Base-by-base conservation (phyloP, 1,284 basidiomycete species). In the Puccinia horiana region DNA sequence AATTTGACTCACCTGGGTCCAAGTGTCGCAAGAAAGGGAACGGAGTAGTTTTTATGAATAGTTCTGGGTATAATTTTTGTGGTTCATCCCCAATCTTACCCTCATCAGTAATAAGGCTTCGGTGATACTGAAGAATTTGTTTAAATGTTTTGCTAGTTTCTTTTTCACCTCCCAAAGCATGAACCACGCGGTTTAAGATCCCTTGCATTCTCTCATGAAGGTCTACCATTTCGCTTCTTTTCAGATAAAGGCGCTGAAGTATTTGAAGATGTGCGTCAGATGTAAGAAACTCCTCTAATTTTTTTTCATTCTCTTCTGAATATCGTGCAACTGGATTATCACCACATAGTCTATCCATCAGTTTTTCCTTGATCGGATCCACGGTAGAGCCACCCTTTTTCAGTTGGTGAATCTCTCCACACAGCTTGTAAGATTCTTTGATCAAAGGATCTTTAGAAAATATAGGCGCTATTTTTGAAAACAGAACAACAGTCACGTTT, bases 381-480 rank as follows among this genome's bases (percentile, higher is more conserved):
- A n/a, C 9, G 37, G 63, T n/a, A 35, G 32, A 1, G 1, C 18
- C 16, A 23, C 2, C 18, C 18, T 65, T 42, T 26, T 20, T 65
- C 32, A 65, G 18, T 32, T 23, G 4, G 0, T 65, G 23, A 42
- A 65, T 65, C 2, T 65, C 63, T n/a, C 23, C 44, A 9, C 69
- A 42, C 20, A 72, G 5, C 1, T 8, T 35, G 26, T 72, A 72
- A 16, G 69, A 47, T 72, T 72, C 8, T 40, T 44, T 23, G 26
- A 72, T n/a, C 18, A 72, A 9, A 6, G 42, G 44, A 49, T 52
- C 47, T 18, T 47, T 35, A 52, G 69, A 52, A 26, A 72, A 72
- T 72, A 52, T 32, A 44, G 69, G 69, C 29, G 69, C 69, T 72
- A 26, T 47, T 72, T 72, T 72, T 26, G 29, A 18, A 72, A 72